phyloP scores from a whole-genome alignment of 2,329 filamentous ascomycete genomes.

The Rhynchosporium secalis region DNA sequence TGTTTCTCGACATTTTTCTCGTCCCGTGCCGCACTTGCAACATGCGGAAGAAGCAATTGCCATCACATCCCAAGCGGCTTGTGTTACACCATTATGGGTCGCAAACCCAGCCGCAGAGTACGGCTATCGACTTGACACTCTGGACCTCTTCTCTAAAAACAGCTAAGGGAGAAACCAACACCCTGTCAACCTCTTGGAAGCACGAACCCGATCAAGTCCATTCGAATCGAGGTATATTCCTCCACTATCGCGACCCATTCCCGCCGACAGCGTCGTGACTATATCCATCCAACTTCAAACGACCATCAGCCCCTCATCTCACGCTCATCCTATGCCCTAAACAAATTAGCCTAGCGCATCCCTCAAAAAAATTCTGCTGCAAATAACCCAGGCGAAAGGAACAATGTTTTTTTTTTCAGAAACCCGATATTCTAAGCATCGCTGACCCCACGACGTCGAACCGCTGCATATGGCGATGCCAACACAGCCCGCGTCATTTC shows the following conservation, averaged over 20 bases:
- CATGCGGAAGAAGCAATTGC: not conserved
- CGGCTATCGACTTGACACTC: not conserved
- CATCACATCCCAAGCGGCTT: not conserved
- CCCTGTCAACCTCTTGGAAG: too few species aligned
- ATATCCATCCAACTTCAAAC: too few species aligned
- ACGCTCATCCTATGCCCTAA: not conserved
- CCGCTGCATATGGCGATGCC: constrained; percentile 38
- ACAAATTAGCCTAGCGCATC: not conserved
- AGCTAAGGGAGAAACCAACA: not conserved
- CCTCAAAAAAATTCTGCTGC: not conserved
- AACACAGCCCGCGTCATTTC: constrained; percentile 20
- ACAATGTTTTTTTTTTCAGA: constrained; percentile 15
- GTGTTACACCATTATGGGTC: not conserved
- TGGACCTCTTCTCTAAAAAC: not conserved
- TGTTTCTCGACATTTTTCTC: not conserved
- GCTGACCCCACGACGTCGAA: constrained; percentile 27
- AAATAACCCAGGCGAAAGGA: not conserved
- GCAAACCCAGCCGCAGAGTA: not conserved
- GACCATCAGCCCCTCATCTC: too few species aligned
- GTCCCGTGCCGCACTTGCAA: constrained; percentile 8
- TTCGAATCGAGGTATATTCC: too few species aligned
- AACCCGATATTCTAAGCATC: constrained; percentile 38
- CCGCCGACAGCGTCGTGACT: too few species aligned
- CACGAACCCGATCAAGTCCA: too few species aligned
- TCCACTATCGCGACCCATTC: too few species aligned